These are phyloP conservation scores for Oemleria cerasiformis DNA, from an alignment of 306 rosid genomes.

Conservation along the genomic window DNA sequence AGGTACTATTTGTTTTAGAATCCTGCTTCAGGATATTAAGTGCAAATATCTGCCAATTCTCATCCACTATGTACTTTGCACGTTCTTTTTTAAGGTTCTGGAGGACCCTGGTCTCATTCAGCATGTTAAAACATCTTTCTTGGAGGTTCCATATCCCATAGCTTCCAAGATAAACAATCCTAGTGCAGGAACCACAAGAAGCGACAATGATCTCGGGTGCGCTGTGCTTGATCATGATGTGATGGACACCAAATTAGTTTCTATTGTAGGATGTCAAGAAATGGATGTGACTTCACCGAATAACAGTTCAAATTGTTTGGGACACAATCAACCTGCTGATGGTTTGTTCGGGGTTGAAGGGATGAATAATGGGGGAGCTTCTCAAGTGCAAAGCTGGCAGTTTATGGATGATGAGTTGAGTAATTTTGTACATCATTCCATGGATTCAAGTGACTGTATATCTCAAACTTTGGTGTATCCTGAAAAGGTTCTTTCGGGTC, in stretches of 20 bases:
- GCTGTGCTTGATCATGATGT: conserved; percentile 37
- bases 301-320: conserved; percentile 48
- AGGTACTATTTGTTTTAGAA: conserved; percentile 33
- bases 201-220: conserved; percentile 29
- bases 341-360: conserved; percentile 48
- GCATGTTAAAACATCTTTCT: conserved; percentile 46
- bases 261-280: conserved; percentile 37
- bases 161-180: conserved; percentile 25
- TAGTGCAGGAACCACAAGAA: conserved; percentile 30
- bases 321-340: conserved; percentile 38
- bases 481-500: conserved; percentile 38
- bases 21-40: conserved; percentile 8
- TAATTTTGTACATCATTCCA: conserved; percentile 56
- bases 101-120: conserved; percentile 68
- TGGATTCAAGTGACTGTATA: conserved; percentile 77
- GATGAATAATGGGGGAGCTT: conserved; percentile 43
- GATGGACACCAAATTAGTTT: conserved; percentile 33
- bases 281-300: conserved; percentile 47
- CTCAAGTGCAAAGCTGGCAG: conserved; percentile 77
- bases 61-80: conserved; percentile 8
- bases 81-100: conserved; percentile 44
- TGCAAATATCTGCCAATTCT: neutral
- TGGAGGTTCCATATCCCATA: conserved; percentile 39
- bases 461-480: conserved; percentile 63
- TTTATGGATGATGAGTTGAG: conserved; percentile 65